Percentiles rank a stretch among this genome's conserved stretches.
These are phyloP conservation scores for Reticulascus tulasneorum DNA, from an alignment of 2,329 filamentous ascomycete species.

Conservation along the genomic window DNA sequence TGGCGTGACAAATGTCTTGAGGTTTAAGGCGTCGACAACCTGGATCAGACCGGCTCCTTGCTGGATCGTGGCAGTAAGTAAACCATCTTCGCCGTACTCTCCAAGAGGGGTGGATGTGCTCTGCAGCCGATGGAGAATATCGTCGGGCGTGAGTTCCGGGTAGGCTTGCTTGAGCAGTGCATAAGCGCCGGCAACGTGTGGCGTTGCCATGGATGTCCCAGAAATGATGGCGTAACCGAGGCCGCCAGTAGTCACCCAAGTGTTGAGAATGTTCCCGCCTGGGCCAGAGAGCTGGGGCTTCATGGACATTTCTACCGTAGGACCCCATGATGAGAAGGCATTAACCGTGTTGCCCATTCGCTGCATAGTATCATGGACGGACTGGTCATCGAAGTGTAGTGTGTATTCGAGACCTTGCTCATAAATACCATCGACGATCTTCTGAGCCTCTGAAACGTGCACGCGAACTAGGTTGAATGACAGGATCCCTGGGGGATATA, in stretches of 20 bases:
- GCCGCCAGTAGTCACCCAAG: conserved; percentile 8
- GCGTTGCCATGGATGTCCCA: conserved; percentile 9
- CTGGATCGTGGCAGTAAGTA: conserved; percentile 5
- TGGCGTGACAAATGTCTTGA: conserved; percentile 2
- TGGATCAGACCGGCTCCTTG: conserved; percentile 8
- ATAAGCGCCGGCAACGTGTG: conserved; percentile 8
- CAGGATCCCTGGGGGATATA: too few species aligned
- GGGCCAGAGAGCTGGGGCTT: conserved; percentile 9
- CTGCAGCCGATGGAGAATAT: conserved; percentile 5
- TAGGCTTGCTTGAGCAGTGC: conserved; percentile 7
- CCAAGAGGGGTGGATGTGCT: conserved; percentile 4
- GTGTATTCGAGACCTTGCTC: conserved; percentile 5
- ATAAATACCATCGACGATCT: conserved; percentile 5
- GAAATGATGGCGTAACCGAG: conserved; percentile 11
- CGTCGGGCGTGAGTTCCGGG: conserved; percentile 1
- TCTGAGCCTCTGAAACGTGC: conserved; percentile 4
- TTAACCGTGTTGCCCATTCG: conserved; percentile 6
- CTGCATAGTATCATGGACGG: conserved; percentile 6
- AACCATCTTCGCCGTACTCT: conserved; percentile 1
- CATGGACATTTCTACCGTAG: conserved; percentile 11
- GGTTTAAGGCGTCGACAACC: conserved; percentile 1
- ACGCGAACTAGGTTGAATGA: too few species aligned
- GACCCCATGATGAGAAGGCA: conserved; percentile 7
- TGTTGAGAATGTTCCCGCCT: conserved; percentile 8
- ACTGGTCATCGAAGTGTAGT: conserved; percentile 5